Conservation (phyloP, 768 basidiomycete species). For the Rhodotorula taiwanensis region DNA sequence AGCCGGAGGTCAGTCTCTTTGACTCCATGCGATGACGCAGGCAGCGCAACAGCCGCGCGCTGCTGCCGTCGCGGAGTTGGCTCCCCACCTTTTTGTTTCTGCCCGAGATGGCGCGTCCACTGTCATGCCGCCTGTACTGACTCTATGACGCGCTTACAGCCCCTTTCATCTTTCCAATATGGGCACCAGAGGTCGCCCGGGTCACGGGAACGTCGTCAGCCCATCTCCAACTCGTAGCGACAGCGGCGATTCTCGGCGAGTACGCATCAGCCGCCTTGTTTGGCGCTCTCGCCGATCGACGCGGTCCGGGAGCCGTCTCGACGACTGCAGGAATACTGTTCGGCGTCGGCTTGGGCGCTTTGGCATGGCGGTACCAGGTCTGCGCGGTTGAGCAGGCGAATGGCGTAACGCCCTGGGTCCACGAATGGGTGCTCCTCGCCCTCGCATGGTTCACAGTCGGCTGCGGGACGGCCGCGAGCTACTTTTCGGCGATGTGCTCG, state of each 20-base stretch:
- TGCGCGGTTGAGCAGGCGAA: background rate
- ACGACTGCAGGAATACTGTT: constrained; percentile 6
- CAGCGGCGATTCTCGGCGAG: constrained; percentile 25
- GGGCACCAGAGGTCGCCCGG: background rate
- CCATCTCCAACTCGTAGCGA: constrained; percentile 16
- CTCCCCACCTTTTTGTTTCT: no score
- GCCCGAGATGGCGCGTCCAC: no score
- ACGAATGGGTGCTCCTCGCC: constrained; percentile 10
- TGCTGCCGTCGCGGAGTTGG: no score
- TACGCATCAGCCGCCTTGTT: constrained; percentile 18
- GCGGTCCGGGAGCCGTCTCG: constrained; percentile 25
- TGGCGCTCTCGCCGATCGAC: constrained; percentile 20
- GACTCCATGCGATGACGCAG: no score
- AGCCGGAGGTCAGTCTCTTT: constrained; percentile 9
- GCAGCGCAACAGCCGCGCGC: no score
- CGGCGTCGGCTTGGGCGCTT: constrained; percentile 4
- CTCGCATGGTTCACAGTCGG: constrained; percentile 28
- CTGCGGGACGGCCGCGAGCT: constrained; percentile 26
- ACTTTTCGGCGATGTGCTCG: constrained; percentile 33
- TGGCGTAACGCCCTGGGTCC: background rate
- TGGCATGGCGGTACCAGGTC: constrained; percentile 13
- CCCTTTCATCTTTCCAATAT: constrained; percentile 17
- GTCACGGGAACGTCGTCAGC: constrained; percentile 7
- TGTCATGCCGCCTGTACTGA: background rate
- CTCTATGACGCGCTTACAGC: constrained; percentile 17